Base-by-base conservation (phyloP, 768 basidiomycete species). In the Pulveroboletus sp. region DNA sequence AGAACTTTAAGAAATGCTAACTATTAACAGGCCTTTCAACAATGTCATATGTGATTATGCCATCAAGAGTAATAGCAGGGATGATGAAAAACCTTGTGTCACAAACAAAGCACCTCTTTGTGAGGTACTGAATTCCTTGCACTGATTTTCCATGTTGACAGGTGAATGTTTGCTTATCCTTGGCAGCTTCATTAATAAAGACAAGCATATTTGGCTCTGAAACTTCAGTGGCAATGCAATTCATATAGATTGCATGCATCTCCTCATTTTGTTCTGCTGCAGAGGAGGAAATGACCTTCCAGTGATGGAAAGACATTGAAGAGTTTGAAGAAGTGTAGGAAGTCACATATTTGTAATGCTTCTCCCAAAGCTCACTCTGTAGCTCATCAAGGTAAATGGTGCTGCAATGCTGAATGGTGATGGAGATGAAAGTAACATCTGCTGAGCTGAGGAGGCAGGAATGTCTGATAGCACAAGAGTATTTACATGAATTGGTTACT, bases 201-300 rank as follows among this genome's bases (percentile, higher is more conserved):
- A 65, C 26, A 2, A 65, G 51, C 62, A 61, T 63, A 13, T 54
- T 29, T n/a, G 64, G 23, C 44, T 60, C 39, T 0, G 46, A 47
- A 59, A 4, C 61, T 39, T 54, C 44, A 0, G 36, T 35, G 0
- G 29, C 54, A 37, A 60, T 58, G 14, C 7, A 3, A 10, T 60
- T 60, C 47, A 55, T 60, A 23, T 53, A 58, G 0, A 43, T 34
- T 5, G 47, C 44, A 1, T 43, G 2, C 12, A n/a, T 2, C 10
- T 20, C 3, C 4, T 63, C 53, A 41, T 56, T 60, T 23, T 26
- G 16, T 45, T 64, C 53, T 11, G 14, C 22, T 1, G 53, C 51
- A 30, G 1, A 1, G 8, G 19, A n/a, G n/a, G 57, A 54, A 23
- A 52, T 31, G 3, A 13, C 1, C 7, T 54, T 54, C 12, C 13